Evolutionary conservation across 441 rosid species (phyloP), one percentile per base, ranked within the genome.

Genomic region (Erodium texanum): DNA sequence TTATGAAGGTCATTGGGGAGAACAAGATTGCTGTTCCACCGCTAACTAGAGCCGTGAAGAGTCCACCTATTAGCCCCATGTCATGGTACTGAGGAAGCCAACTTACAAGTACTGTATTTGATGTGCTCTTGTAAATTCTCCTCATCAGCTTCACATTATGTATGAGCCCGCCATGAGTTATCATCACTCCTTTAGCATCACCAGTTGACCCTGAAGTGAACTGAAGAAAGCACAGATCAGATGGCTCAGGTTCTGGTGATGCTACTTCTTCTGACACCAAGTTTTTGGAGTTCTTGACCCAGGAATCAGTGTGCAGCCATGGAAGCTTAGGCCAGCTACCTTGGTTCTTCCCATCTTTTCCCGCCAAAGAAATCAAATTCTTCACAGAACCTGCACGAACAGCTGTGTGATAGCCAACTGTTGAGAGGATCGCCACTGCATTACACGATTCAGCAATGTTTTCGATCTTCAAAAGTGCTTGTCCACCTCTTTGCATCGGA

Each of bases 1-100:
- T 86, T 68, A 88, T 83, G 69, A 86, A 86, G 11, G 86, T 77
- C 77, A 84, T 7, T 4, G 93, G 90, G 2, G 93, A 88, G 75
- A 88, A 88, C 20, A 88, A 59, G 64, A 86, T 23, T 6, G 87
- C 81, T 15, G 87, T 56, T 68, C 93, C 89, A 27, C 93, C 93
- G 58, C 89, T 81, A 48, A 86, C 89, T 73, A 88, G 66, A 38
- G 93, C 85, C 15, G 87, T 83, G 67, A 88, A 83, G 68, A 88
- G 82, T 62, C 93, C 93, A 50, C 93, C 93, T 61, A 88, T 86
- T 48, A 88, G 74, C 48, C 93, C 93, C 90, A 88, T 86, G 76
- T 86, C 90, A 75, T 88, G 93, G 76, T 88, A 88, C 62, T 88
- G 93, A 36, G 93, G 93, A 72, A 88, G 90, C 93, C 93, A 88